Evolutionary conservation across 345 rosid genomes (phyloP), one percentile per base, ranked within the genome.

Genomic region (Xanthoceras sorbifolium): DNA sequence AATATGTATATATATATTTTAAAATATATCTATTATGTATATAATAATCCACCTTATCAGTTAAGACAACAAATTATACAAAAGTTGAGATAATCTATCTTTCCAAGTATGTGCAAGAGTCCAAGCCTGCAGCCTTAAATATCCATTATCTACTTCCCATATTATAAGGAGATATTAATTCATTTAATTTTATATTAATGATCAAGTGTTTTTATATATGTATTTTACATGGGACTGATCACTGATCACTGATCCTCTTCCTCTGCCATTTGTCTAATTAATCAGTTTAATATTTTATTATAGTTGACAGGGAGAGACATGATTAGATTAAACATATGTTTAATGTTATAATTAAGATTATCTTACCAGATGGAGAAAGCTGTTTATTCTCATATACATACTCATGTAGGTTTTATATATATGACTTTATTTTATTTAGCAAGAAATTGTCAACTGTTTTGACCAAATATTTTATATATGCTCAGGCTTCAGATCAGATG

Each of bases 311-410:
- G 14, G 28, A 31, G 15, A 4, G 52, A 38, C 23, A 22, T 18
- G 31, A 8, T 23, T 17, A 6, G 5, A 12, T 23, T 14, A 44
- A 26, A 2, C 3, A 46, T 14, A 12, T 23, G 15, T 15, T 68
- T 12, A 48, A 50, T 70, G 18, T 57, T 1, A 52, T 31, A n/a
- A 71, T 18, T 31, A n/a, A 71, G 18, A 26, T 52, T 70, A 52
- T 52, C 73, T 50, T 70, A 52, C 63, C 73, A 29, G 63, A 42
- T 70, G 63, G 29, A 18, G 15, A 28, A 31, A 31, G 26, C 28
- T 18, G 38, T 46, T 69, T 20, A 31, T 63, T 67, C 22, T 4
- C 9, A 12, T 6, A 22, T 4, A 40, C 20, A 31, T 3, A 8
- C n/a, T n/a, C n/a, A n/a, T n/a, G n/a, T n/a, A n/a, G n/a, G n/a